These are phyloP conservation scores for Globisporangium cederbergense DNA, from an alignment of 352 stramenopile species.

Conservation along the genomic window DNA sequence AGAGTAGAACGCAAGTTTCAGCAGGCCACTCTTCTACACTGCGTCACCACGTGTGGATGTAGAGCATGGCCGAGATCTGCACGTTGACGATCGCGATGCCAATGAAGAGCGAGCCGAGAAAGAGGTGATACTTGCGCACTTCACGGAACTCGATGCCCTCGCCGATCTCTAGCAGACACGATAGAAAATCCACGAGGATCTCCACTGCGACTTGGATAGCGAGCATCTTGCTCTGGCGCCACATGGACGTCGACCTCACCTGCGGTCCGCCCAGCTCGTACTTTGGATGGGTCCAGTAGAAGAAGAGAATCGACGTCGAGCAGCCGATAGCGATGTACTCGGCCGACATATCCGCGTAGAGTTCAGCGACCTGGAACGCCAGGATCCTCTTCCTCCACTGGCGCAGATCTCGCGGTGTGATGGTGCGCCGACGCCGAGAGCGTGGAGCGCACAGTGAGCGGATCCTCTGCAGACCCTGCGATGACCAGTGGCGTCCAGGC, in stretches of 20 bases:
- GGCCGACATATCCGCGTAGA: constrained; percentile 36
- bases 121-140: constrained; percentile 8
- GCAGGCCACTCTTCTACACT: too few species aligned
- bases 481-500: background rate
- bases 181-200: constrained; percentile 12
- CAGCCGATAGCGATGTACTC: constrained; percentile 2
- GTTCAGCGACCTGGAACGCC: constrained; percentile 28
- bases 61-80: constrained; percentile 13
- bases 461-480: background rate
- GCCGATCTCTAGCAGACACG: constrained; percentile 11
- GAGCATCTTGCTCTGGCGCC: background rate
- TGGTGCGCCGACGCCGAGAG: too few species aligned
- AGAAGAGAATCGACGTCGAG: background rate
- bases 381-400: constrained; percentile 25
- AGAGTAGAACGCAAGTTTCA: too few species aligned
- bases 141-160: constrained; percentile 13
- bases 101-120: constrained; percentile 14
- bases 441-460: background rate
- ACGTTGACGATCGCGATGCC: constrained; percentile 14
- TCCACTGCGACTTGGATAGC: constrained; percentile 8
- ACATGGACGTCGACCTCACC: background rate
- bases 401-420: constrained; percentile 10
- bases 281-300: constrained; percentile 22
- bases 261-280: constrained; percentile 13
- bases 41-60: constrained; percentile 8